Percentiles rank a stretch among this genome's conserved stretches.
These are phyloP conservation scores for Amanita subjunquillea DNA, from an alignment of 768 basidiomycete species.

Conservation along the genomic window DNA sequence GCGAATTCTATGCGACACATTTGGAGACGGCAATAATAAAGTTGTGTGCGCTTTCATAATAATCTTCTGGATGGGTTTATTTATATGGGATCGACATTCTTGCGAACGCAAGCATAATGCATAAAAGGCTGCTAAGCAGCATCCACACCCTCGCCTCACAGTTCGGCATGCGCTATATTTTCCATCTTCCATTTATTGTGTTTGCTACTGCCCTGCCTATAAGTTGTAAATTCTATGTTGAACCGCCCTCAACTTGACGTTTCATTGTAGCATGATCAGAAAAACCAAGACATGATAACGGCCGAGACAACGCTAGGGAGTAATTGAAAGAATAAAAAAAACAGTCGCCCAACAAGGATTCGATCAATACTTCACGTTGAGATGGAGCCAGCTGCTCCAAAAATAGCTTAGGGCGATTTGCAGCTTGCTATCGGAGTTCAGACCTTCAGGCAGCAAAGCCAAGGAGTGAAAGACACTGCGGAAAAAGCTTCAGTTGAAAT, in stretches of 20 bases:
- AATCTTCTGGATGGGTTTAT: constrained; percentile 17
- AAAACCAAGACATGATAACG: not conserved
- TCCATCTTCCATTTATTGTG: constrained; percentile 22
- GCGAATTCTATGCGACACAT: not conserved
- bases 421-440: too few species aligned
- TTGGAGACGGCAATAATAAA: not conserved
- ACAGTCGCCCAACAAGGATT: too few species aligned
- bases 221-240: constrained; percentile 10
- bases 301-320: too few species aligned
- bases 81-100: constrained; percentile 25
- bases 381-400: too few species aligned
- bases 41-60: constrained; percentile 6
- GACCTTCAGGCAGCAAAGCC: not conserved
- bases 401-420: too few species aligned
- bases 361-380: too few species aligned
- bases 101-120: constrained; percentile 20
- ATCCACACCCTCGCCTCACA: constrained; percentile 13
- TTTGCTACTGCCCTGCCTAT: constrained; percentile 29
- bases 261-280: not conserved
- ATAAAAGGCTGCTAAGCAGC: constrained; percentile 22
- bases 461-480: not conserved
- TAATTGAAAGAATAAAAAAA: too few species aligned
- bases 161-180: constrained; percentile 20
- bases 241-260: not conserved
- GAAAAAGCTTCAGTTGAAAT: not conserved